phyloP scores from a whole-genome alignment of 2,329 filamentous ascomycete species.

The Fusarium goolgardi region DNA sequence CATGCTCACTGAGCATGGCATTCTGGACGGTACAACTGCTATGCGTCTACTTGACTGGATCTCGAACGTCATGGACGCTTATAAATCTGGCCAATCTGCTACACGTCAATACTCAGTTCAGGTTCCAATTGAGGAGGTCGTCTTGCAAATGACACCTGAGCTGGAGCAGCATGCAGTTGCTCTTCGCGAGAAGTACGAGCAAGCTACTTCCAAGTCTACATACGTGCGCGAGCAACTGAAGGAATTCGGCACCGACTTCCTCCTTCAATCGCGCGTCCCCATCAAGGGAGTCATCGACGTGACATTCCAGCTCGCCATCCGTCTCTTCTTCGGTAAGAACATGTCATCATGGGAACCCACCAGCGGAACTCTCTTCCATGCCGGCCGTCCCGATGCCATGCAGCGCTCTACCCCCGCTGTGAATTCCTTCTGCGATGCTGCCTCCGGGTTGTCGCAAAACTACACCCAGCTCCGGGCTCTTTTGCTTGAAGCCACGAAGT shows the following conservation, averaged over 20 bases:
- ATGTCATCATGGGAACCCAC: conserved; percentile 5
- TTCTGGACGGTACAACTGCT: background rate
- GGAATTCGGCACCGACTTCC: conserved; percentile 3
- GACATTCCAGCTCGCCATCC: conserved; percentile 3
- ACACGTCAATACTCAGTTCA: background rate
- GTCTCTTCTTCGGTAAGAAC: conserved; percentile 5
- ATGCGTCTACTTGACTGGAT: conserved; percentile 1
- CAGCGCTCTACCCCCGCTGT: background rate
- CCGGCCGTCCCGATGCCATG: conserved; percentile 1
- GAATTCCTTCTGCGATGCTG: background rate
- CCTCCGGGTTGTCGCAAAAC: background rate
- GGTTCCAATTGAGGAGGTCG: background rate
- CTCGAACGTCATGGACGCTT: background rate
- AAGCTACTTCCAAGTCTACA: conserved; percentile 3
- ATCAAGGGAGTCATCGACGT: conserved; percentile 6
- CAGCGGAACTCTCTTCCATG: conserved; percentile 1
- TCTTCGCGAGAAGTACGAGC: background rate
- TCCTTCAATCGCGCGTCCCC: background rate
- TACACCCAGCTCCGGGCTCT: background rate
- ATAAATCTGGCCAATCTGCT: background rate
- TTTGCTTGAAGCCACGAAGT: background rate
- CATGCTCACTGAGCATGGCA: conserved; percentile 5
- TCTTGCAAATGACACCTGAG: background rate
- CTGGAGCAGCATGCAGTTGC: background rate
- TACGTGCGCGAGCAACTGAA: conserved; percentile 2